Conservation (phyloP, 306 rosid genomes). For the Acacia crassicarpa region DNA sequence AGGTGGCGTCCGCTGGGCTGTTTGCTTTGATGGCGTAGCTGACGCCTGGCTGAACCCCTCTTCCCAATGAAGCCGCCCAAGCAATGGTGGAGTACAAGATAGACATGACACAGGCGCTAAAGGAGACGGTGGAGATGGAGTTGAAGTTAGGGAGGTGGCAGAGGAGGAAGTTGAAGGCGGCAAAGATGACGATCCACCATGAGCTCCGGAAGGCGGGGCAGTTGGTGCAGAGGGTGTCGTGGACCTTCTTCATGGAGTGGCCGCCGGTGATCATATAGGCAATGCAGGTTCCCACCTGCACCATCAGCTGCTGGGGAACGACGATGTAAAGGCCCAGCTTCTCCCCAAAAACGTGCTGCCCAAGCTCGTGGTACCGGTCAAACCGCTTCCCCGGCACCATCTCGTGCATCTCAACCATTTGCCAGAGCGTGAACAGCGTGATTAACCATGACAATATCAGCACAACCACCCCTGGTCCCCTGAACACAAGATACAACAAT, state of each 20-base stretch:
- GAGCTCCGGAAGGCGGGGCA: constrained; percentile 44
- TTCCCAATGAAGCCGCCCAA: constrained; percentile 54
- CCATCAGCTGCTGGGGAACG: constrained; percentile 75
- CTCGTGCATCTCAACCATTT: constrained; percentile 95
- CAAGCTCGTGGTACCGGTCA: constrained; percentile 86
- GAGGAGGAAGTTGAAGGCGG: constrained; percentile 55
- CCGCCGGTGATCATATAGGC: constrained; percentile 85
- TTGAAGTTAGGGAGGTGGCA: constrained; percentile 82
- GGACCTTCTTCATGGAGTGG: constrained; percentile 55
- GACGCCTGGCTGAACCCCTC: constrained; percentile 45
- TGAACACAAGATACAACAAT: too few species aligned
- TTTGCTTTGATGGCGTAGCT: constrained; percentile 44
- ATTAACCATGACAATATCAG: constrained; percentile 70
- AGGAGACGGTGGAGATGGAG: constrained; percentile 64
- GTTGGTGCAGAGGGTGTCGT: constrained; percentile 45
- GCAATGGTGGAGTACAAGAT: constrained; percentile 69
- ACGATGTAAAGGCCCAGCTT: constrained; percentile 77
- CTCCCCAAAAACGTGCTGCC: constrained; percentile 77
- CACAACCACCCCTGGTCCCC: constrained; percentile 69
- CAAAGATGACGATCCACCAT: constrained; percentile 63
- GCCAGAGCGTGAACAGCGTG: constrained; percentile 81
- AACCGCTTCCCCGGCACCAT: constrained; percentile 83
- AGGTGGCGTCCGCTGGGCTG: constrained; percentile 25
- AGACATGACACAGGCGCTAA: constrained; percentile 81
- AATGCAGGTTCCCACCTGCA: constrained; percentile 70